Percentiles rank a stretch among this genome's conserved stretches.
These are phyloP conservation scores for Tricholoma sp. DNA, from an alignment of 768 basidiomycete genomes.

Conservation along the genomic window DNA sequence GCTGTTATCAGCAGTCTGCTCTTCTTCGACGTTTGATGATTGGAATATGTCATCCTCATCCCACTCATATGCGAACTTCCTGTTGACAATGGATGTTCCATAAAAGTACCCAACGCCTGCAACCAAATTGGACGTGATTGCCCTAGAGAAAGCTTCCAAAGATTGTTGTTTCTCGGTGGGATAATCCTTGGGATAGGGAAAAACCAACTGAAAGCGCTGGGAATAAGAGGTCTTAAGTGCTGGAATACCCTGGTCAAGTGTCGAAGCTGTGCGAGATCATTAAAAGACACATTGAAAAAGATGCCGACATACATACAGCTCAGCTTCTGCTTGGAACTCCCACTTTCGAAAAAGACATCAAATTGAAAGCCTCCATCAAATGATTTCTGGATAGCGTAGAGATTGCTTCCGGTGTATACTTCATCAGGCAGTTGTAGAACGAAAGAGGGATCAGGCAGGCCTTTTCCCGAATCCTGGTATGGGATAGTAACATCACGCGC, in stretches of 20 bases:
- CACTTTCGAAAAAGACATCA: constrained; percentile 85
- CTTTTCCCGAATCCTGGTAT: constrained; percentile 44
- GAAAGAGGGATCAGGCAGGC: constrained; percentile 76
- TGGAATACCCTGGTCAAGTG: constrained; percentile 65
- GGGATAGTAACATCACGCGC: constrained; percentile 50
- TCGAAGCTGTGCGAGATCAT: constrained; percentile 39
- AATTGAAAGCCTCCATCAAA: constrained; percentile 86
- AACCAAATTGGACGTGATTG: constrained; percentile 85
- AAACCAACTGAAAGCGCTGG: constrained; percentile 60
- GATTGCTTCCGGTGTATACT: constrained; percentile 63
- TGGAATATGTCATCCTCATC: constrained; percentile 54
- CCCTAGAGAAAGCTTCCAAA: constrained; percentile 74
- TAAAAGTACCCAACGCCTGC: constrained; percentile 96
- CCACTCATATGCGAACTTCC: constrained; percentile 85
- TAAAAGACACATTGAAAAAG: not conserved
- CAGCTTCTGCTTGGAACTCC: constrained; percentile 57
- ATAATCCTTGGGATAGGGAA: constrained; percentile 63
- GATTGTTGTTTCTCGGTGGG: constrained; percentile 39
- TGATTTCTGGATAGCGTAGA: constrained; percentile 83
- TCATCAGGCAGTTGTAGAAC: constrained; percentile 75
- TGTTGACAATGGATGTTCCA: constrained; percentile 83
- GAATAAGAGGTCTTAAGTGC: constrained; percentile 58
- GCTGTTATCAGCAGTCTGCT: constrained; percentile 30
- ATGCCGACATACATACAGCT: constrained; percentile 56
- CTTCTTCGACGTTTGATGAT: constrained; percentile 23